Evolutionary conservation across 768 basidiomycete species (phyloP).

Genomic region (Pleurotus giganteus): DNA sequence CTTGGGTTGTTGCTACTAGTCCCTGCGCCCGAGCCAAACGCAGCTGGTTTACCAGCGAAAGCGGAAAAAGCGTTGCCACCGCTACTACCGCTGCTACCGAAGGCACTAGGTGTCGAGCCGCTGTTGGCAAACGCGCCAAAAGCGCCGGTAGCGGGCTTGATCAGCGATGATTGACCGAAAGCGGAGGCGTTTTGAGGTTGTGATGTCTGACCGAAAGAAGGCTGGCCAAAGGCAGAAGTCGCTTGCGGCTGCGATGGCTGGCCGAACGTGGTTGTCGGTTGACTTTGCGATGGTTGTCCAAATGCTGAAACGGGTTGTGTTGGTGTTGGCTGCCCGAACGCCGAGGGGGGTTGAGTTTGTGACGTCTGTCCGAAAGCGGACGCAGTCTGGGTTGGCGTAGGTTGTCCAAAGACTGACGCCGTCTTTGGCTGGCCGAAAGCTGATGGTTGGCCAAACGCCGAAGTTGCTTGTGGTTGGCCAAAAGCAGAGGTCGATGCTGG

Average conservation of each 20-base stretch:
- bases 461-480: conserved; percentile 21
- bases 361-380: conserved; percentile 28
- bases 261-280: background rate
- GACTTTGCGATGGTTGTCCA: background rate
- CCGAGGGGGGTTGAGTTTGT: conserved; percentile 19
- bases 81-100: conserved; percentile 23
- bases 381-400: conserved; percentile 12
- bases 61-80: conserved; percentile 27
- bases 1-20: conserved; percentile 16
- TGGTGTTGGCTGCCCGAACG: conserved; percentile 23
- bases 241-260: background rate
- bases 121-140: conserved; percentile 40
- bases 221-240: conserved; percentile 22
- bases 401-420: too few relatives aligned
- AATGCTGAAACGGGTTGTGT: conserved; percentile 11
- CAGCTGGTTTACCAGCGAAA: conserved; percentile 34
- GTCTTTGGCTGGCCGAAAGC: too few relatives aligned
- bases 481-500: conserved; percentile 37
- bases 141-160: conserved; percentile 51
- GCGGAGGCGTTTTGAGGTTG: conserved; percentile 23
- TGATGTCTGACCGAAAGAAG: conserved; percentile 2
- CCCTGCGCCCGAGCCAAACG: conserved; percentile 38
- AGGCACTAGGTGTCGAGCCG: conserved; percentile 27
- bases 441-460: conserved; percentile 28
- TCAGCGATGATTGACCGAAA: conserved; percentile 32